Evolutionary conservation across 208 protist species (phyloP).

Genomic region (Leptomonas seymouri): DNA sequence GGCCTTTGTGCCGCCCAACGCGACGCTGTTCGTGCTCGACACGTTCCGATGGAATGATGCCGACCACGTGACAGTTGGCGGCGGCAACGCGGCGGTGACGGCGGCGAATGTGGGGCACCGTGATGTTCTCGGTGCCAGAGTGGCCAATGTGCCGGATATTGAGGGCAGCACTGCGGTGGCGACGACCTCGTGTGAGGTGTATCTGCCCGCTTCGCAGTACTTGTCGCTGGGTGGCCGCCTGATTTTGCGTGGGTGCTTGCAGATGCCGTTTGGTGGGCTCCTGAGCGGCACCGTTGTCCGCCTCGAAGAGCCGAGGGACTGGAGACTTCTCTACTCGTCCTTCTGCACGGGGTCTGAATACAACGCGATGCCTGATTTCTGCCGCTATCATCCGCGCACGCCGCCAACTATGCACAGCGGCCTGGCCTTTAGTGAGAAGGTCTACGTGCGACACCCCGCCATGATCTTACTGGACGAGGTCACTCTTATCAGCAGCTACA

Average conservation of each 20-base stretch:
- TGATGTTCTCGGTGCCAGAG: not conserved
- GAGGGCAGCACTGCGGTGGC: not conserved
- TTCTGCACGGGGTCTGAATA: constrained; percentile 21
- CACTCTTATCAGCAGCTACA: constrained; percentile 25
- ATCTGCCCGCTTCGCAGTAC: constrained; percentile 43
- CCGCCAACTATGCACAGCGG: constrained; percentile 32
- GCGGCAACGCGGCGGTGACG: not conserved
- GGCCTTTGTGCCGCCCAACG: constrained; percentile 41
- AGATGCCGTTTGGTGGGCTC: constrained; percentile 43
- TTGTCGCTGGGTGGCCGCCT: constrained; percentile 50
- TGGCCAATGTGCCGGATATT: not conserved
- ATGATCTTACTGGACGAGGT: constrained; percentile 49
- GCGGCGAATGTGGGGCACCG: not conserved
- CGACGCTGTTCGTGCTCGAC: constrained; percentile 44
- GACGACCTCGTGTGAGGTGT: constrained; percentile 25
- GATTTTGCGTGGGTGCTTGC: constrained; percentile 49
- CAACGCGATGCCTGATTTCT: constrained; percentile 30
- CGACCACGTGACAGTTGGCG: not conserved
- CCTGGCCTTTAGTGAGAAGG: constrained; percentile 42
- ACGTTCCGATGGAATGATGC: constrained; percentile 22
- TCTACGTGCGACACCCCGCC: constrained; percentile 37
- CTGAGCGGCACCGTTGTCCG: constrained; percentile 42
- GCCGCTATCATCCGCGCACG: not conserved
- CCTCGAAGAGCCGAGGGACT: constrained; percentile 36
- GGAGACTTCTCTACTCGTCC: constrained; percentile 22